These are phyloP conservation scores for Mucor plumbeus DNA, from an alignment of 371 early-diverging fungal species.

Conservation along the genomic window DNA sequence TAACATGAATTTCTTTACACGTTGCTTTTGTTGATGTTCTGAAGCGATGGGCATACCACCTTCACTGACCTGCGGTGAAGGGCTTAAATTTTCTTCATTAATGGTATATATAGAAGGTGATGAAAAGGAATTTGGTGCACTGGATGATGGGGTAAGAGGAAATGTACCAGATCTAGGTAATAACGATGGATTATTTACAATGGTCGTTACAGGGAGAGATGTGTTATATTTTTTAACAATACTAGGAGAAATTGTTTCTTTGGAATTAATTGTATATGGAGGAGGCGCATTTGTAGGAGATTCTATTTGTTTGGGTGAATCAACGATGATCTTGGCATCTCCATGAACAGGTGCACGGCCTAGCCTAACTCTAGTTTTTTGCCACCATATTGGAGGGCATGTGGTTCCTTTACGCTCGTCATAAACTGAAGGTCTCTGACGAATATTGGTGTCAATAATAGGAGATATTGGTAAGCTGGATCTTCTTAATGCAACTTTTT, in stretches of 20 bases:
- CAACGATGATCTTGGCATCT: conserved; percentile 11
- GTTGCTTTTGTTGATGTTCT: background rate
- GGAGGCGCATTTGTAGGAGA: background rate
- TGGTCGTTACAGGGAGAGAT: background rate
- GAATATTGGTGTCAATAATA: background rate
- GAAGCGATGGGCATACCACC: background rate
- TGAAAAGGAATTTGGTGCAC: background rate
- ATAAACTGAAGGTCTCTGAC: conserved; percentile 17
- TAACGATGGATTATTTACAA: background rate
- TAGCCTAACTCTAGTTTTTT: conserved; percentile 29
- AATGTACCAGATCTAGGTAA: background rate
- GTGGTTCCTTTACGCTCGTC: conserved; percentile 35
- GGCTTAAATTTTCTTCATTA: background rate
- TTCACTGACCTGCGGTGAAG: background rate
- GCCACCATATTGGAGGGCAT: conserved; percentile 40
- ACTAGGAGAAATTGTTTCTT: background rate
- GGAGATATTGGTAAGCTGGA: conserved; percentile 4
- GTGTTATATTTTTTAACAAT: background rate
- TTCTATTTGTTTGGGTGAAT: background rate
- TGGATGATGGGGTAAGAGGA: background rate
- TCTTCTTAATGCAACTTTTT: background rate
- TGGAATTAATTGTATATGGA: background rate
- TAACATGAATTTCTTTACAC: conserved; percentile 4
- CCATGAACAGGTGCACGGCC: conserved; percentile 25
- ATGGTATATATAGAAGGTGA: background rate